Evolutionary conservation across 1,284 basidiomycete genomes (phyloP).

Genomic region (Boletellus dicymbophilus): DNA sequence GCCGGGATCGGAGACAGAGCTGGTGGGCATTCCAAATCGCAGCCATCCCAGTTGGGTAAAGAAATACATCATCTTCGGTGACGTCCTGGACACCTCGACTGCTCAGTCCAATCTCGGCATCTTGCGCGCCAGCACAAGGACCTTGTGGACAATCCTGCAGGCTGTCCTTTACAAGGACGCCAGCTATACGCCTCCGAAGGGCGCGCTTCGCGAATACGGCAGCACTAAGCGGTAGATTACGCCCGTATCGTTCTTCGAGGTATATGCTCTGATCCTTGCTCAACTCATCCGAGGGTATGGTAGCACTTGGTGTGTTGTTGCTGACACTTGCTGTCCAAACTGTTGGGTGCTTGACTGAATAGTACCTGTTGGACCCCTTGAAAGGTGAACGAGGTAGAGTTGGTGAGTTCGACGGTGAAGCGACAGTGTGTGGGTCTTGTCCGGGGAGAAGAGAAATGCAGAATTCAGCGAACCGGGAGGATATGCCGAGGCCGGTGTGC

Average conservation of each 20-base stretch:
- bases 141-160: slow-evolving; percentile 38
- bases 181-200: slow-evolving; percentile 86
- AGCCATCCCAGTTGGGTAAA: slow-evolving; percentile 89
- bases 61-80: slow-evolving; percentile 85
- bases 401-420: slow-evolving; percentile 28
- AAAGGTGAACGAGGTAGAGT: slow-evolving; percentile 34
- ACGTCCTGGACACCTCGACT: slow-evolving; percentile 62
- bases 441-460: slow-evolving; percentile 68
- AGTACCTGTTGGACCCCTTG: slow-evolving; percentile 63
- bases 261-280: slow-evolving; percentile 57
- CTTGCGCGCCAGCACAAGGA: slow-evolving; percentile 47
- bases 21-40: slow-evolving; percentile 94
- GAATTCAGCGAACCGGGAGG: slow-evolving; percentile 84
- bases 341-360: slow-evolving; percentile 50
- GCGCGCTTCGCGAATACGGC: slow-evolving; percentile 84
- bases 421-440: slow-evolving; percentile 25
- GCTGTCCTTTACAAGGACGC: slow-evolving; percentile 72
- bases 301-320: not conserved
- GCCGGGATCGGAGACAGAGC: slow-evolving; percentile 54
- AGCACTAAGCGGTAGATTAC: slow-evolving; percentile 82
- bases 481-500: slow-evolving; percentile 90
- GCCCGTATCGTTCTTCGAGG: slow-evolving; percentile 94
- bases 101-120: slow-evolving; percentile 55
- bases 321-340: slow-evolving; percentile 13
- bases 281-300: slow-evolving; percentile 27